Evolutionary conservation across 2,329 filamentous ascomycete species (phyloP), one percentile per base, ranked within the genome.

Genomic region (Ascochyta viciae-villosae): DNA sequence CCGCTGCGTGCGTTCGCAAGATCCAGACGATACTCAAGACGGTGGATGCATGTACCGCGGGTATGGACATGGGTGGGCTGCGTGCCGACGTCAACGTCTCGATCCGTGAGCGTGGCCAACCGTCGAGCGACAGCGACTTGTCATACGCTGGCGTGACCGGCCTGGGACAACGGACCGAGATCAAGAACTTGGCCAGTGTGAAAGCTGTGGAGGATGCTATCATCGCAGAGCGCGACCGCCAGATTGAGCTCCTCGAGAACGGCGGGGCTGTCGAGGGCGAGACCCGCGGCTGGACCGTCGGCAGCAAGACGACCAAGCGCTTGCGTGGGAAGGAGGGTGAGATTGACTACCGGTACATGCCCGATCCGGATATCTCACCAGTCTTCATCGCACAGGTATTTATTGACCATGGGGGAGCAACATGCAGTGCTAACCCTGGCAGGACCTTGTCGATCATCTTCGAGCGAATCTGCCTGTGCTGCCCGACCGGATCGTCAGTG

Each of bases 311-410:
- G 72, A 98, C 95, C 3, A 87, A 86, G 55, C 85, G 89, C 37
- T 79, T 99, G 39, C 85, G 95, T 67, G 92, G 92, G 24, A 99
- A 99, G 75, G 95, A 98, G 75, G 95, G 95, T 43, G 94, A 96
- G 71, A 92, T 98, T 6, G 95, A 99, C 75, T 99, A 99, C 76
- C 85, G 95, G 38, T 99, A 99, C 73, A 98, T 99, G 94, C 94
- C 95, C 0, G 95, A 99, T 73, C 91, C 95, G 5, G 95, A 99
- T 72, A 82, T 99, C 13, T 84, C 86, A 0, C 92, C 95, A 1
- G 81, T 99, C 1, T 73, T 92, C 2, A 89, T 99, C 57, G 87
- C 87, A 7, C 71, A 82, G 2, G 77, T 79, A 62, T 37, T 67
- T 43, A 8, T 2, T 38, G 5, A 13, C 3, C 4, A 6, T 43